Conservation (phyloP, 164 flowering plant genomes). For the Macadamia integrifolia region DNA sequence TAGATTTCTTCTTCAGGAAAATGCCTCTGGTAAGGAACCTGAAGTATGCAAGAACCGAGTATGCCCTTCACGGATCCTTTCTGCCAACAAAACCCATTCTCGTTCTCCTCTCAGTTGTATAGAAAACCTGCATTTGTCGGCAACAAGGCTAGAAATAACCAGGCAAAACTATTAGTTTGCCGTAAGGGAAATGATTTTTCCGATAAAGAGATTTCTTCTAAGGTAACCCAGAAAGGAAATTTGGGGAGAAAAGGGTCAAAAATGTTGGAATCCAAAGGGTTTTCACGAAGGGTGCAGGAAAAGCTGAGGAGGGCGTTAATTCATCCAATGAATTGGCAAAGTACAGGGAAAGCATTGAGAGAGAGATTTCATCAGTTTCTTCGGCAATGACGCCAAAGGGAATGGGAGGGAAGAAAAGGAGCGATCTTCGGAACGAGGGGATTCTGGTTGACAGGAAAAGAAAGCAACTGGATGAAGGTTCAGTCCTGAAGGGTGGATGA, state of each 20-base stretch:
- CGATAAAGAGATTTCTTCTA: conserved; percentile 3
- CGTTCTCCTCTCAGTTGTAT: too few species aligned
- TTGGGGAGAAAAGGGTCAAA: background rate
- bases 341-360: background rate
- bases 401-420: conserved; percentile 5
- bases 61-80: too few species aligned
- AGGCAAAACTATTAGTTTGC: background rate
- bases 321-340: background rate
- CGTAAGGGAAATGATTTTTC: background rate
- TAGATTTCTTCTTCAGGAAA: background rate
- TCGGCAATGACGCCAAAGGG: background rate
- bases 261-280: too few species aligned
- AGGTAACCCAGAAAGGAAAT: conserved; percentile 6
- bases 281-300: conserved; percentile 2
- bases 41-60: too few species aligned
- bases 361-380: background rate
- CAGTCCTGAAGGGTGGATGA: conserved; percentile 52
- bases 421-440: conserved; percentile 7
- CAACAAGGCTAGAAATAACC: background rate
- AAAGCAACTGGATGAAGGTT: conserved; percentile 18
- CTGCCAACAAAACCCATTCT: background rate
- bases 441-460: conserved; percentile 27
- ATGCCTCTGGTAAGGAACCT: background rate
- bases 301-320: background rate
- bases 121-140: background rate